A percentile compares a stretch with the other conserved stretches of the same genome.
phyloP scores from a whole-genome alignment of 176 grass and related monocot genomes.

The Triticum aestivum region IWGSC_CS_RefSeq_v2.1 NC_057798.1:639875939-639876438 shows the following conservation, averaged over 20 bases:
- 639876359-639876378: not conserved
- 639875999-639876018: not conserved
- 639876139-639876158: not conserved
- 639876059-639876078: not conserved
- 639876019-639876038: not conserved
- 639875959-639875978: slow-evolving; percentile 53
- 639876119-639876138: not conserved
- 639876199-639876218: not conserved
- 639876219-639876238: not conserved
- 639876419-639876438: slow-evolving; percentile 18
- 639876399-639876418: not conserved
- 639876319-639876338: not conserved
- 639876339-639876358: not conserved
- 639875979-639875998: not conserved
- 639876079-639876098: not conserved
- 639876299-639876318: not conserved
- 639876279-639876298: not conserved
- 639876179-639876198: not conserved
- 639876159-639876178: not conserved
- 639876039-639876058: not conserved
- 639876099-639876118: not conserved
- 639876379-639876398: not conserved
- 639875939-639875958: slow-evolving; percentile 49
- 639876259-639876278: not conserved
- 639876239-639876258: not conserved